Conservation (phyloP, 169 alveolate species). For the Plasmodium malariae region DNA sequence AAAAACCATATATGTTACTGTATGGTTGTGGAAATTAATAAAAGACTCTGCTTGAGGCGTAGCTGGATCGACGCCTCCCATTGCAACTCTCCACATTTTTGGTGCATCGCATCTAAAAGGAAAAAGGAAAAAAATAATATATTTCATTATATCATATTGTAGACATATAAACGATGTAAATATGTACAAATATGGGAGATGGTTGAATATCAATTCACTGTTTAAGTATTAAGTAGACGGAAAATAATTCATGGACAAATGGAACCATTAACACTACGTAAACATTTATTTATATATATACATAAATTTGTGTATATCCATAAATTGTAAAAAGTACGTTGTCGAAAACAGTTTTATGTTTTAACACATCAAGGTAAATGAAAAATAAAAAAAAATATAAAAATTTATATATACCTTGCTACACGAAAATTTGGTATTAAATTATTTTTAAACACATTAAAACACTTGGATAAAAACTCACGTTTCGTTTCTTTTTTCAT, state of each 20-base stretch:
- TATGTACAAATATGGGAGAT: neutral
- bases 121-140: conserved; percentile 11
- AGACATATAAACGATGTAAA: neutral
- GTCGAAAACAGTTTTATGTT: neutral
- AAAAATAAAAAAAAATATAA: too few species aligned
- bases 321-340: neutral
- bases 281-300: neutral
- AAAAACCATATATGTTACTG: conserved; percentile 89
- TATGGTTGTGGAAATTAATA: conserved; percentile 90
- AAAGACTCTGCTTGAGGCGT: conserved; percentile 89
- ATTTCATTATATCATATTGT: neutral
- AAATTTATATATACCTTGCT: conserved; percentile 75
- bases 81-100: conserved; percentile 86
- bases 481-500: conserved; percentile 33
- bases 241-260: neutral
- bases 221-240: too few species aligned
- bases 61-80: conserved; percentile 92
- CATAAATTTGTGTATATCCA: conserved; percentile 1
- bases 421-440: conserved; percentile 46
- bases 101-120: conserved; percentile 86
- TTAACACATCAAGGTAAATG: too few species aligned
- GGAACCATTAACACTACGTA: neutral
- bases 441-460: conserved; percentile 35
- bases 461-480: conserved; percentile 44
- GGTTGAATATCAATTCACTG: too few species aligned